Percentiles rank a stretch among this genome's conserved stretches.
These are phyloP conservation scores for Balakata baccata DNA, from an alignment of 345 rosid species.

Conservation along the genomic window DNA sequence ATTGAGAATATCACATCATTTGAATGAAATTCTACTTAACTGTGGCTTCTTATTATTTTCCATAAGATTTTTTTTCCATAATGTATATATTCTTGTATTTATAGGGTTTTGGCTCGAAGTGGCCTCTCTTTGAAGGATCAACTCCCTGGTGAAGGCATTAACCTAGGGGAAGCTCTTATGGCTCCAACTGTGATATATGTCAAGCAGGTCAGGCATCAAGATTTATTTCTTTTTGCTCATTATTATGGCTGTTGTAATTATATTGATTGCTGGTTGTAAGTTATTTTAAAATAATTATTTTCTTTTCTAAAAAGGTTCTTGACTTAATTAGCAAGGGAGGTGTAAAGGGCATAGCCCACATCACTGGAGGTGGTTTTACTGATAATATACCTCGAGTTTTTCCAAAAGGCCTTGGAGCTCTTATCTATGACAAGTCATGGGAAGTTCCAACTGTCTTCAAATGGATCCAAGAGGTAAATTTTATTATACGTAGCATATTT, in stretches of 20 bases:
- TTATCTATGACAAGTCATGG: conserved; percentile 63
- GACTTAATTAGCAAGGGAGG: conserved; percentile 77
- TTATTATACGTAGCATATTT: not conserved
- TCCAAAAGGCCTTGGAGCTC: conserved; percentile 78
- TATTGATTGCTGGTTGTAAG: not conserved
- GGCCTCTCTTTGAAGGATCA: conserved; percentile 58
- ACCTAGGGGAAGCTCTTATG: conserved; percentile 82
- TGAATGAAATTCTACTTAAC: not conserved
- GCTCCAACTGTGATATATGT: conserved; percentile 91
- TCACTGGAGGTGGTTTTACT: conserved; percentile 92
- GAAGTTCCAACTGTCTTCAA: conserved; percentile 64
- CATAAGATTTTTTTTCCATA: not conserved
- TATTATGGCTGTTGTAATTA: not conserved
- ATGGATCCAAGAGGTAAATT: conserved; percentile 83
- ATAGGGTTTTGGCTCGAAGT: conserved; percentile 66
- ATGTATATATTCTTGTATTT: conserved; percentile 2
- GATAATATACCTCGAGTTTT: conserved; percentile 88
- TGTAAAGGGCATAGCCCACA: conserved; percentile 84
- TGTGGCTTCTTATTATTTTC: not conserved
- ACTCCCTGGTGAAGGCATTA: conserved; percentile 61
- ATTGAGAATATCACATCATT: not conserved
- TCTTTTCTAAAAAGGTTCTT: conserved; percentile 48
- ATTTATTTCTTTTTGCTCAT: conserved; percentile 6
- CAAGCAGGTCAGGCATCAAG: conserved; percentile 57
- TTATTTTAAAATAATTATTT: not conserved